Conservation (phyloP, 371 early-diverging fungal genomes). For the Apophysomyces ossiformis region DNA sequence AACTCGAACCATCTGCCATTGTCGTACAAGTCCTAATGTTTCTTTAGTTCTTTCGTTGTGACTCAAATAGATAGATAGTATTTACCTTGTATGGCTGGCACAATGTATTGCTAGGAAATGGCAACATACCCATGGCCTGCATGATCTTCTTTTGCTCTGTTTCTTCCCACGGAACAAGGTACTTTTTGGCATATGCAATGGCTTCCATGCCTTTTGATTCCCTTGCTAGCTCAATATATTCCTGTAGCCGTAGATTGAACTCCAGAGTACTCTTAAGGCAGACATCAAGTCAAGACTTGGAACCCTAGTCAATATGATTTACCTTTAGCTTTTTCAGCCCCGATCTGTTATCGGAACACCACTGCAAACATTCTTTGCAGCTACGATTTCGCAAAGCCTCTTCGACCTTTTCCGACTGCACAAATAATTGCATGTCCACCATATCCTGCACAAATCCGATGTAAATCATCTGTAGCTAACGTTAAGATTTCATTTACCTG, state of each 20-base stretch:
- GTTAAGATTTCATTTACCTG: conserved; percentile 53
- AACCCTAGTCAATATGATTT: neutral
- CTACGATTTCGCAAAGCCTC: conserved; percentile 72
- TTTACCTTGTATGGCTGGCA: conserved; percentile 55
- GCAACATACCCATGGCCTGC: conserved; percentile 87
- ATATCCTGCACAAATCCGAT: conserved; percentile 61
- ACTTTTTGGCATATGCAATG: conserved; percentile 82
- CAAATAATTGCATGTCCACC: conserved; percentile 90
- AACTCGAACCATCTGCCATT: conserved; percentile 80
- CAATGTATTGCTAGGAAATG: conserved; percentile 73
- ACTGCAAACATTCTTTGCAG: conserved; percentile 85
- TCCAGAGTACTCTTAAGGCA: conserved; percentile 83
- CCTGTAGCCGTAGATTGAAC: conserved; percentile 92
- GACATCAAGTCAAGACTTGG: neutral
- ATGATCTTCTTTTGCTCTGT: conserved; percentile 76
- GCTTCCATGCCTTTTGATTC: conserved; percentile 70
- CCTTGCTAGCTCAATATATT: conserved; percentile 87
- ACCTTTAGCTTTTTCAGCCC: conserved; percentile 74
- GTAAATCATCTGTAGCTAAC: neutral
- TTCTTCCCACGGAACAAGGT: conserved; percentile 76
- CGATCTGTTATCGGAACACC: conserved; percentile 93
- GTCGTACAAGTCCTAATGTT: conserved; percentile 64
- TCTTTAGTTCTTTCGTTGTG: conserved; percentile 2
- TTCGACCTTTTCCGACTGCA: conserved; percentile 78
- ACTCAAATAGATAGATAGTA: neutral